Conservation (phyloP, 495 filamentous ascomycete genomes). For the Umbilicaria muhlenbergii region DNA sequence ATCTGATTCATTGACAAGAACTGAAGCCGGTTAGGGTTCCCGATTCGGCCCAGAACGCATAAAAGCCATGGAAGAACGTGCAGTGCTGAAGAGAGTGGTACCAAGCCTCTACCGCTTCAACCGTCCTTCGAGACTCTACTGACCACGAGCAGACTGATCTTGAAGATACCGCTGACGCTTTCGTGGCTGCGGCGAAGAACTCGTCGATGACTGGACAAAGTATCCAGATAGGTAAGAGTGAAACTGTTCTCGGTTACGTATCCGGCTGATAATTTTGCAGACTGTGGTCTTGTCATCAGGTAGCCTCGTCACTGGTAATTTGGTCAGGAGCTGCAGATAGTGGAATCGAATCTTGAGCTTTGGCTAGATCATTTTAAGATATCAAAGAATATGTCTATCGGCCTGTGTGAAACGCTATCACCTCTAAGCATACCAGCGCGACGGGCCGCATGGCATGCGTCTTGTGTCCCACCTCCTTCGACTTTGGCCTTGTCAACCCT, state of each 20-base stretch:
- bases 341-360: too few relatives aligned
- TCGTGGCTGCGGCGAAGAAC: constrained; percentile 36
- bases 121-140: not conserved
- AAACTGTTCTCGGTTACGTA: too few relatives aligned
- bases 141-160: constrained; percentile 28
- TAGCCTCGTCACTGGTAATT: not conserved
- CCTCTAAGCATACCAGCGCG: constrained; percentile 1
- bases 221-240: constrained; percentile 32
- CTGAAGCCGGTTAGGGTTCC: constrained; percentile 21
- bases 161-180: constrained; percentile 39
- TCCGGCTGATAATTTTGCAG: constrained; percentile 12
- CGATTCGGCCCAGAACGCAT: constrained; percentile 29
- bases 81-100: constrained; percentile 30
- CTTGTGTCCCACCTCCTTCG: constrained; percentile 5
- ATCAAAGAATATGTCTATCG: too few relatives aligned
- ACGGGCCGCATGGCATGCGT: constrained; percentile 3
- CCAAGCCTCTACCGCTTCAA: not conserved
- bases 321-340: not conserved
- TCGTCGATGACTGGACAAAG: constrained; percentile 40
- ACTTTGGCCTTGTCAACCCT: constrained; percentile 6
- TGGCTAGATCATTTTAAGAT: too few relatives aligned
- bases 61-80: constrained; percentile 20
- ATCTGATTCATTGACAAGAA: constrained; percentile 1
- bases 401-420: too few relatives aligned
- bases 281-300: constrained; percentile 22